Base-by-base conservation (phyloP, 768 basidiomycete species). In the Grammothele lineata region DNA sequence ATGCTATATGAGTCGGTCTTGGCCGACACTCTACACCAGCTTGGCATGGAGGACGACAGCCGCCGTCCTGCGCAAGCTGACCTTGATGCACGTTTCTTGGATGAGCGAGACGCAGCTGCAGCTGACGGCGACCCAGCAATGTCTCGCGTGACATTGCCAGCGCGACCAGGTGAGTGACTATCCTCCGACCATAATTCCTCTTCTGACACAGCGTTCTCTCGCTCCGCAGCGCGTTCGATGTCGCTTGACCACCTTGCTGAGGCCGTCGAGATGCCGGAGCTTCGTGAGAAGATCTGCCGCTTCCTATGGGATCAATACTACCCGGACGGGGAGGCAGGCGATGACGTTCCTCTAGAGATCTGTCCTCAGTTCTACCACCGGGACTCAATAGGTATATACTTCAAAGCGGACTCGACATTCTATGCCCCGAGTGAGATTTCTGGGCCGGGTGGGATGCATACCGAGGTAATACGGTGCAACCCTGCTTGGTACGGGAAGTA, bases 391-490 rank as follows among this genome's bases (percentile, higher is more conserved):
- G 30, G 9, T 9, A 15, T 32, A 15, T 32, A 9, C 15, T 15
- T 15, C 15, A 9, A 8, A 9, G 30, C 30, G 8, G 15, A 9
- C 9, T 8, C 30, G 9, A 9, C 8, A 8, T 70, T 58, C 23
- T 63, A 54, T 47, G 57, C 58, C 1, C 61, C 64, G 0, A 68
- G 68, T 36, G 60, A 69, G 11, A 33, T 50, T 1, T 53, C 57
- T 24, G 61, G 66, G 1, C 19, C 35, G 5, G 26, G 50, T 3
- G 58, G 63, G 1, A 67, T 70, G 66, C 50, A 50, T 4, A n/a
- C 23, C 0, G 59, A 70, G 45, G 37, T 26, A 4, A 63, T 70
- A 11, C 37, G 55, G 1, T 35, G 57, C 0, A 44, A 18, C 17
- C 57, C 59, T 3, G 37, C 23, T 1, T 69, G 65, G 66, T 40